Conservation (phyloP, 2,329 filamentous ascomycete genomes). For the Neonectria neomacrospora region DNA sequence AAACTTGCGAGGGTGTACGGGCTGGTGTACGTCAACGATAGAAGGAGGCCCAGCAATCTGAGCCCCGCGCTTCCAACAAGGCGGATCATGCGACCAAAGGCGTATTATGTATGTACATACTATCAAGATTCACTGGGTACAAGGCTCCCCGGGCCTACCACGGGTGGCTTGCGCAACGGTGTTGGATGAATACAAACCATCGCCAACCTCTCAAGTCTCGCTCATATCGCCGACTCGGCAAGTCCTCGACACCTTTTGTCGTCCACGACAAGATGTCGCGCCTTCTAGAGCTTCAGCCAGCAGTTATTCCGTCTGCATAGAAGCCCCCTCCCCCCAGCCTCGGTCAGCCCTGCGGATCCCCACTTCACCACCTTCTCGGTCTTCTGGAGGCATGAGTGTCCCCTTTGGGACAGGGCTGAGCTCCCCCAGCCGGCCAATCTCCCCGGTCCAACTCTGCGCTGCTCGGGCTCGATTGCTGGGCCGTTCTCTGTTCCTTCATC, state of each 20-base stretch:
- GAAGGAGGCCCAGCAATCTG: too few species aligned
- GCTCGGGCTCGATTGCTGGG: background rate
- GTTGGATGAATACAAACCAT: background rate
- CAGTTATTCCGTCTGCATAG: background rate
- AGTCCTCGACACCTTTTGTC: background rate
- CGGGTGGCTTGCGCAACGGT: background rate
- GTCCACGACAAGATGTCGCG: background rate
- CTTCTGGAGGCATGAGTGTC: background rate
- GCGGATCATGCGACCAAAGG: background rate
- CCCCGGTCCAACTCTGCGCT: background rate
- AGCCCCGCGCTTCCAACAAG: background rate
- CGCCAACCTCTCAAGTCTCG: background rate
- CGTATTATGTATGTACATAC: too few species aligned
- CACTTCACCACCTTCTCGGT: background rate
- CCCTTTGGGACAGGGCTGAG: background rate
- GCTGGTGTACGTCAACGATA: too few species aligned
- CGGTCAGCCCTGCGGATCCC: slow-evolving; percentile 26
- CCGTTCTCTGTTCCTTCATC: background rate
- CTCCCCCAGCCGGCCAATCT: background rate
- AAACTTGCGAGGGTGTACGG: background rate
- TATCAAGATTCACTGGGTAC: background rate
- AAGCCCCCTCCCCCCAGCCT: slow-evolving; percentile 1
- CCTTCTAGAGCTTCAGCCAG: background rate
- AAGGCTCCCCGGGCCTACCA: background rate
- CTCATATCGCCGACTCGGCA: background rate